Evolutionary conservation across 208 protist genomes (phyloP), one percentile per base, ranked within the genome.

Genomic region (Leishmania guyanensis): DNA sequence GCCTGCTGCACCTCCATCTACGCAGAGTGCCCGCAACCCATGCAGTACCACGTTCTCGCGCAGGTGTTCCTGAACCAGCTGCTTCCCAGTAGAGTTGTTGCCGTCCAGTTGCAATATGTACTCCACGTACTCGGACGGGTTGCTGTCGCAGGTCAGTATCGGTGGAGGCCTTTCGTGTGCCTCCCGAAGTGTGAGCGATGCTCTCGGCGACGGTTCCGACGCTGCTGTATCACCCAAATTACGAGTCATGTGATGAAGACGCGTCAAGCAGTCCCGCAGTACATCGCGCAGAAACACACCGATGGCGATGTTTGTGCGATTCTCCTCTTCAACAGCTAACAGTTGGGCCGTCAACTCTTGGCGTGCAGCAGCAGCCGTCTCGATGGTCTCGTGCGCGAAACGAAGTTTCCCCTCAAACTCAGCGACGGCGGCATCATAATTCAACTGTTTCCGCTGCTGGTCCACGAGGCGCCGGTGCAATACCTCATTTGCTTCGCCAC

Each of bases 111-210:
- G 75, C 33, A 92, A 69, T 53, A 92, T 80, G 80, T 86, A 84
- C 79, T 90, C 83, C 22, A 89, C 82, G 78, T 90, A 92, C 56
- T 83, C 71, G 60, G 86, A 89, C 4, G 86, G 84, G 68, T 89
- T 82, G 62, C 84, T 83, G 80, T 85, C 81, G 62, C 68, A 58
- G 33, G 83, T 72, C 20, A 89, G 85, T 3, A 80, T 65, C n/a
- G 79, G 58, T 20, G 83, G 88, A 3, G 85, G 69, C 12, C 60
- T 62, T 48, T 83, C 60, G 62, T 54, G 20, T 3, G 56, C 58
- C 29, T 80, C 70, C 51, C 82, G 72, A 48, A 88, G 74, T 36
- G 71, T 79, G 66, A 84, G 81, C 51, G 78, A 81, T 2, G 56
- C 66, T 1, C 50, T 77, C 17, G 80, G 71, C 17, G 81, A 86